A percentile compares a stretch with the other conserved stretches of the same genome.
These are phyloP conservation scores for Metarhizium brunneum DNA, from an alignment of 2,329 filamentous ascomycete genomes.

Conservation along the genomic window DNA sequence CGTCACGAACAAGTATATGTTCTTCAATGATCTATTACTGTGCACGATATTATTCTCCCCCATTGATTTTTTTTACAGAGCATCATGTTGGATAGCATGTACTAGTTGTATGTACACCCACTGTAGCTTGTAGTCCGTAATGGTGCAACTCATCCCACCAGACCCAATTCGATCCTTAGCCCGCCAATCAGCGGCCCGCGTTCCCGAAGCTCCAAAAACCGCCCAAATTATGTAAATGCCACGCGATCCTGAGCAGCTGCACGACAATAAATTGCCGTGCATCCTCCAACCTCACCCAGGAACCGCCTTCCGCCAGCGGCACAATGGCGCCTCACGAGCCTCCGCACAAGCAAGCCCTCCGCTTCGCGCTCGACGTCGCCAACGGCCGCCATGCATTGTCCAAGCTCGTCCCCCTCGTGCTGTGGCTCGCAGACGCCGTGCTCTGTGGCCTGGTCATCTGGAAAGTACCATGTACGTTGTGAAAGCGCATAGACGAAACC, in stretches of 20 bases:
- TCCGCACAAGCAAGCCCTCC: slow-evolving; percentile 16
- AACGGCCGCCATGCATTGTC: slow-evolving; percentile 41
- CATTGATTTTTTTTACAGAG: too few relatives aligned
- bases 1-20: too few relatives aligned
- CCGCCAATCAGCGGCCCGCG: not conserved
- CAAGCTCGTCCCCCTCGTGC: slow-evolving; percentile 42
- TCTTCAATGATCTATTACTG: too few relatives aligned
- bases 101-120: too few relatives aligned
- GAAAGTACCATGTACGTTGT: slow-evolving; percentile 68
- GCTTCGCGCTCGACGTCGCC: slow-evolving; percentile 31
- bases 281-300: not conserved
- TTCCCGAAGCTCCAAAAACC: slow-evolving; percentile 6
- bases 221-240: not conserved
- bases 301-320: not conserved
- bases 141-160: not conserved
- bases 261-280: not conserved
- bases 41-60: too few relatives aligned
- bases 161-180: not conserved
- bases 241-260: not conserved
- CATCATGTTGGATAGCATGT: too few relatives aligned
- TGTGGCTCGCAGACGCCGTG: slow-evolving; percentile 61
- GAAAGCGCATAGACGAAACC: too few relatives aligned
- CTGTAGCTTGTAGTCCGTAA: not conserved
- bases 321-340: slow-evolving; percentile 18
- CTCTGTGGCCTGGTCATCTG: slow-evolving; percentile 68